Percentiles rank a stretch among this genome's conserved stretches.
These are phyloP conservation scores for Blastobotrys raffinosifermentans DNA, from an alignment of 1,139 yeast species.

Conservation along the genomic window DNA sequence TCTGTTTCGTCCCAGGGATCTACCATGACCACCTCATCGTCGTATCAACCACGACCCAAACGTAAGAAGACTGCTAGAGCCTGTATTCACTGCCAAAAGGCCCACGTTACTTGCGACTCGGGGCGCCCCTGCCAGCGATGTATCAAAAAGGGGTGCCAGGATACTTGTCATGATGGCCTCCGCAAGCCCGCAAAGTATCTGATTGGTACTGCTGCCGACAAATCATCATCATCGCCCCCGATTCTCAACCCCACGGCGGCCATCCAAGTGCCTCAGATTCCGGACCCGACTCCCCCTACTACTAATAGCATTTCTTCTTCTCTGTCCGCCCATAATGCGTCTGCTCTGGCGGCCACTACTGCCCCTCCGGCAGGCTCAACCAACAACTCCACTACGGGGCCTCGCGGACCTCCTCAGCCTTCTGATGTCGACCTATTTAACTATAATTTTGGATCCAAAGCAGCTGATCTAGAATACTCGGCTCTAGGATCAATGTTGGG, in stretches of 20 bases:
- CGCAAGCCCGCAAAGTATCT: slow-evolving; percentile 78
- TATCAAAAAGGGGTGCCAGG: slow-evolving; percentile 58
- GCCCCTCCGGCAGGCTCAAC: no score
- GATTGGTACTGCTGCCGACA: slow-evolving; percentile 20
- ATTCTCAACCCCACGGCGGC: slow-evolving; percentile 11
- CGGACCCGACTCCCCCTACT: slow-evolving; percentile 7
- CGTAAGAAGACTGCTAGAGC: slow-evolving; percentile 71
- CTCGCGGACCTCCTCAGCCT: slow-evolving; percentile 2
- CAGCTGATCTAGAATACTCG: slow-evolving; percentile 79
- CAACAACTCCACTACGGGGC: no score
- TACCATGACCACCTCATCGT: no score
- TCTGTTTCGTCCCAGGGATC: no score
- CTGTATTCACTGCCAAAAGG: slow-evolving; percentile 83
- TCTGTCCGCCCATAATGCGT: no score
- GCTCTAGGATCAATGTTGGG: slow-evolving; percentile 65
- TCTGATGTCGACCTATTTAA: slow-evolving; percentile 4
- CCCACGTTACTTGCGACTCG: slow-evolving; percentile 83
- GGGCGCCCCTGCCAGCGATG: slow-evolving; percentile 78
- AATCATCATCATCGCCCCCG: slow-evolving; percentile 1
- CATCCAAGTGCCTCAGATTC: slow-evolving; percentile 11
- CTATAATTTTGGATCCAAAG: slow-evolving; percentile 55
- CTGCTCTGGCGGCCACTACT: no score
- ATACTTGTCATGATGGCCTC: slow-evolving; percentile 80
- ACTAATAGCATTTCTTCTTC: no score
- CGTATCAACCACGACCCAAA: slow-evolving; percentile 20